Conservation (phyloP, 129 eudicot genomes). For the Calendula officinalis region DNA sequence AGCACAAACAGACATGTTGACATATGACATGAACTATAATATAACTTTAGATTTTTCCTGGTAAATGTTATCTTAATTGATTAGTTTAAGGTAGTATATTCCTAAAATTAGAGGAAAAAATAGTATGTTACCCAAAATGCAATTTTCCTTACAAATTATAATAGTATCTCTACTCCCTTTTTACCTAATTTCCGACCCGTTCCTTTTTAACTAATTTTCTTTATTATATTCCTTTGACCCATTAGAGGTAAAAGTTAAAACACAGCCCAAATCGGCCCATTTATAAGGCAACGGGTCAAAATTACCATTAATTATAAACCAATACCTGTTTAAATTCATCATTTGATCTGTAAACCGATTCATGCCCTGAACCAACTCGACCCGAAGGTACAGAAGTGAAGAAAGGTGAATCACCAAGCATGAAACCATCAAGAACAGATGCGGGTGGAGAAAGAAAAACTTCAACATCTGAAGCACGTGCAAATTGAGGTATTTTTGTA, state of each 20-base stretch:
- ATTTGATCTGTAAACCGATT: slow-evolving; percentile 84
- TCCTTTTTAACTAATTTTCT: background rate
- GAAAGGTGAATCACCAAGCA: slow-evolving; percentile 98
- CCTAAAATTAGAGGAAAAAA: too few species aligned
- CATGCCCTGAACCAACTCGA: slow-evolving; percentile 92
- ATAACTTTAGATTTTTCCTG: too few species aligned
- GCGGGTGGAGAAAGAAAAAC: slow-evolving; percentile 96
- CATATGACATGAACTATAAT: too few species aligned
- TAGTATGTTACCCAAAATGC: background rate
- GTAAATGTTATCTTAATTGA: too few species aligned
- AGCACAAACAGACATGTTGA: too few species aligned
- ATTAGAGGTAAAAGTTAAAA: background rate
- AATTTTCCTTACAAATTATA: too few species aligned
- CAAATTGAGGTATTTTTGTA: slow-evolving; percentile 93
- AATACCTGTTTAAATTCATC: slow-evolving; percentile 96
- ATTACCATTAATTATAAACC: background rate
- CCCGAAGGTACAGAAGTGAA: slow-evolving; percentile 99
- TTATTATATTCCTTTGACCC: background rate
- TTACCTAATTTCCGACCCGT: background rate
- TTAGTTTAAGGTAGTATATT: too few species aligned
- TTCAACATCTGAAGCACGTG: slow-evolving; percentile 96
- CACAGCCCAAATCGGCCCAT: background rate
- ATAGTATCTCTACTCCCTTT: background rate
- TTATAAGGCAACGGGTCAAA: background rate
- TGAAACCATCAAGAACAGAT: slow-evolving; percentile 80